Conservation (phyloP, 2,329 filamentous ascomycete genomes). For the Calonectria fujianensis region DNA sequence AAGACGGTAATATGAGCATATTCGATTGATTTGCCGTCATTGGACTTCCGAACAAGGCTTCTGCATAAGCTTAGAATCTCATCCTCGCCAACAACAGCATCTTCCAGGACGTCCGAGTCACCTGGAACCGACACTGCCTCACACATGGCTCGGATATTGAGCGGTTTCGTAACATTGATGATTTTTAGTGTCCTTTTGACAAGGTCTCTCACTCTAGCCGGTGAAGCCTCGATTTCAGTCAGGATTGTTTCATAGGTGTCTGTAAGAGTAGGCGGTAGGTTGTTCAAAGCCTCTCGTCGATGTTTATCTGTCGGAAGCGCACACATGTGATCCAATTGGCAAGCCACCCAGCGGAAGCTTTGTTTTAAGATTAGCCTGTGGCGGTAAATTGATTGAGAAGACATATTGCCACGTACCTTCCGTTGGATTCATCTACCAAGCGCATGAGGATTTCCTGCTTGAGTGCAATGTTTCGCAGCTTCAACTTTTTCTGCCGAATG, state of each 20-base stretch:
- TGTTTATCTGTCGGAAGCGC: conserved; percentile 3
- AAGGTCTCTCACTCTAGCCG: background rate
- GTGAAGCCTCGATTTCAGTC: background rate
- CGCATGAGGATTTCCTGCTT: background rate
- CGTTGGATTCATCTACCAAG: background rate
- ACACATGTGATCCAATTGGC: conserved; percentile 20
- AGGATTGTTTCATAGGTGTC: background rate
- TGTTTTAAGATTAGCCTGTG: background rate
- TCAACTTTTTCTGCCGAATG: background rate
- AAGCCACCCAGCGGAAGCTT: conserved; percentile 4
- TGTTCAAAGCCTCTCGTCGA: background rate
- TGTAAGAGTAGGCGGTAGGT: background rate
- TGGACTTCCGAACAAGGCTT: conserved; percentile 10
- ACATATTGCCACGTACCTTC: background rate
- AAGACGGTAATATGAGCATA: conserved; percentile 4
- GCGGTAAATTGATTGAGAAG: background rate
- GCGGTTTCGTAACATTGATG: background rate
- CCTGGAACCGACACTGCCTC: conserved; percentile 17
- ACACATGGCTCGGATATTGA: background rate
- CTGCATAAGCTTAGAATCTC: background rate
- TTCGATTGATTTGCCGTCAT: background rate
- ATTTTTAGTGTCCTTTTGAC: background rate
- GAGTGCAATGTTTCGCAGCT: background rate
- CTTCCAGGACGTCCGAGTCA: background rate
- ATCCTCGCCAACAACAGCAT: background rate